Evolutionary conservation across 176 grass and related monocot genomes (phyloP).

Genomic region (Luzula sylvatica): DNA sequence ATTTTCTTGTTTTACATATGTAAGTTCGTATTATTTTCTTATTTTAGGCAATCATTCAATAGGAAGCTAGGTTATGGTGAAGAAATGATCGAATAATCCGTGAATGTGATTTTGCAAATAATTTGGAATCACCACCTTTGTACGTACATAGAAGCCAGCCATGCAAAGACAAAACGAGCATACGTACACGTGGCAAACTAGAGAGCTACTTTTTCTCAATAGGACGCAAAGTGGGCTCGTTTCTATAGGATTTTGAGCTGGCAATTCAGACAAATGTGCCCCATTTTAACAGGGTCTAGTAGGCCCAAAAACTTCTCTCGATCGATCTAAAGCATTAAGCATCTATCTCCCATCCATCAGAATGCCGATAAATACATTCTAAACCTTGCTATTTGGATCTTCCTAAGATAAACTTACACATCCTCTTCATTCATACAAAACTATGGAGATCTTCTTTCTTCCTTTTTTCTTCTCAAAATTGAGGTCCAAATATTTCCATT

Average conservation of each 20-base stretch:
- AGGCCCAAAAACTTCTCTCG: slow-evolving; percentile 7
- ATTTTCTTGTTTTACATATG: too few species aligned
- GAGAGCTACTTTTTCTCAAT: slow-evolving; percentile 1
- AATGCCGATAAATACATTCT: slow-evolving; percentile 1
- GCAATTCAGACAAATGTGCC: slow-evolving; percentile 1
- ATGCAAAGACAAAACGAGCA: slow-evolving; percentile 19
- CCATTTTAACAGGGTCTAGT: not conserved
- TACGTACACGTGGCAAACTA: slow-evolving; percentile 15
- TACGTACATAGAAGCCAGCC: not conserved
- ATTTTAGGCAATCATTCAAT: too few species aligned
- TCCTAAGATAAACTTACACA: not conserved
- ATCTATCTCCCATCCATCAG: slow-evolving; percentile 1
- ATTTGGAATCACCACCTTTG: too few species aligned
- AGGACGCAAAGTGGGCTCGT: not conserved
- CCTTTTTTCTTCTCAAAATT: not conserved
- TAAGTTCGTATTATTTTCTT: too few species aligned
- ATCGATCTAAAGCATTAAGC: slow-evolving; percentile 1
- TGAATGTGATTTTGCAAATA: too few species aligned
- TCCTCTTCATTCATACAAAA: not conserved
- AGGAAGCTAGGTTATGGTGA: too few species aligned
- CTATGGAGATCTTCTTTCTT: not conserved
- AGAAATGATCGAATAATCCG: too few species aligned
- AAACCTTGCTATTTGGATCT: not conserved
- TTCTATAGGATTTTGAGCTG: slow-evolving; percentile 11
- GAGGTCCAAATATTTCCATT: not conserved